phyloP scores from a whole-genome alignment of 345 rosid genomes.

The Eucalyptus camaldulensis region DNA sequence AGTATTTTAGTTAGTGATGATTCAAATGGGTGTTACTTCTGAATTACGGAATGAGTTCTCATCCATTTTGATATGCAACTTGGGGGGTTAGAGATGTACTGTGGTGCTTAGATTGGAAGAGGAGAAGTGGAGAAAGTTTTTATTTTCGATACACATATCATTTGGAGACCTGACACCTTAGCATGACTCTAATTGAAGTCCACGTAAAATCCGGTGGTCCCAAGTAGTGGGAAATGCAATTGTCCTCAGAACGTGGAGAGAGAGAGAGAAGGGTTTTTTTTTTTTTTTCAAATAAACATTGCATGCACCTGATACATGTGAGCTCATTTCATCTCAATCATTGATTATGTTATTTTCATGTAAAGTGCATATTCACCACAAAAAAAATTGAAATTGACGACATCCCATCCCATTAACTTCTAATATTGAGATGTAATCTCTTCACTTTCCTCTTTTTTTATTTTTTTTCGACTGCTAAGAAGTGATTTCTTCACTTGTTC shows the following conservation, averaged over 20 bases:
- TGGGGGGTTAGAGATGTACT: neutral
- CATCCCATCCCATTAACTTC: neutral
- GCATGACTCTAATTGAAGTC: neutral
- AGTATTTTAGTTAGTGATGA: neutral
- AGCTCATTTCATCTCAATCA: neutral
- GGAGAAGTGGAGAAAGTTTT: neutral
- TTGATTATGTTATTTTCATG: neutral
- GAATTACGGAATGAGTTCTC: fast-evolving
- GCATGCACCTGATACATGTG: neutral
- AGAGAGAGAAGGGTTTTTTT: neutral
- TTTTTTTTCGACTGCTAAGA: neutral
- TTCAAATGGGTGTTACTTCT: too few species aligned
- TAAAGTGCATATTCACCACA: neutral
- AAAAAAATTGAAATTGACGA: neutral
- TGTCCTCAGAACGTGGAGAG: neutral
- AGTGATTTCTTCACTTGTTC: neutral
- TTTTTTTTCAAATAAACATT: neutral
- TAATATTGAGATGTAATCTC: neutral
- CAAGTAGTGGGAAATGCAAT: neutral
- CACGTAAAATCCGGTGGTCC: neutral
- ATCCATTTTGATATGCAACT: neutral
- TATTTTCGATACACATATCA: neutral
- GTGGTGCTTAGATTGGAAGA: neutral
- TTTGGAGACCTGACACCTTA: neutral
- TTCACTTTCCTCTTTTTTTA: neutral